Evolutionary conservation across 345 rosid species (phyloP), one percentile per base, ranked within the genome.

Genomic region (Lepidium didymum): DNA sequence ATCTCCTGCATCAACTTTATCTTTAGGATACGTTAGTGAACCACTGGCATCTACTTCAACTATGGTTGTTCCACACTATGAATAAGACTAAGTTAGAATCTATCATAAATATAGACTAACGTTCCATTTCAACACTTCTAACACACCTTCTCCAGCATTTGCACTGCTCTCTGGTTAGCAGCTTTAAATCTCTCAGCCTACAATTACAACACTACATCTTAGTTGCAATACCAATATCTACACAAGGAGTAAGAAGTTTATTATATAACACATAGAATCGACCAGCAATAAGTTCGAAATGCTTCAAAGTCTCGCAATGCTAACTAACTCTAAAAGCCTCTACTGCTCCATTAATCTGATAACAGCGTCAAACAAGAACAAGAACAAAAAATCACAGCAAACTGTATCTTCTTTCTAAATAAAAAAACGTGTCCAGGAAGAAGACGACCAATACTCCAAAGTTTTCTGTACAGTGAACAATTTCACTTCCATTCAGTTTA

Each of bases 31-130:
- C 2, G 91, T 77, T 38, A 91, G 62, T 34, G 97, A 80, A 12
- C 99, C 99, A 73, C 88, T 95, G 45, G 73, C 74, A 77, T 87
- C 91, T 25, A 94, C 99, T 78, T 86, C 91, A 81, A 94, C 83
- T 77, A 84, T 85, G 0, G 95, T 86, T 15, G 92, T 85, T 62
- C 97, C 96, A 81, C 75, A 82, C 97, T 91, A 70, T 38, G 68
- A 65, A 72, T 37, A 18, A 55, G 1, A 62, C 10, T 7, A 21
- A 59, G 47, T 75, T 42, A 79, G 62, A 55, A 77, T 29, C 27
- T 61, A 75, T 41, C 8, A 77, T 52, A 38, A 63, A 60, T 10
- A 51, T 1, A 53, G 7, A 68, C 8, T 3, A 51, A 35, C 29
- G 63, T 37, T 55, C 27, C n/a, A 44, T 29, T 33, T 25, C 9